phyloP scores from a whole-genome alignment of 1,139 yeast species.

The Spencermartinsiella ligniputridi region DNA sequence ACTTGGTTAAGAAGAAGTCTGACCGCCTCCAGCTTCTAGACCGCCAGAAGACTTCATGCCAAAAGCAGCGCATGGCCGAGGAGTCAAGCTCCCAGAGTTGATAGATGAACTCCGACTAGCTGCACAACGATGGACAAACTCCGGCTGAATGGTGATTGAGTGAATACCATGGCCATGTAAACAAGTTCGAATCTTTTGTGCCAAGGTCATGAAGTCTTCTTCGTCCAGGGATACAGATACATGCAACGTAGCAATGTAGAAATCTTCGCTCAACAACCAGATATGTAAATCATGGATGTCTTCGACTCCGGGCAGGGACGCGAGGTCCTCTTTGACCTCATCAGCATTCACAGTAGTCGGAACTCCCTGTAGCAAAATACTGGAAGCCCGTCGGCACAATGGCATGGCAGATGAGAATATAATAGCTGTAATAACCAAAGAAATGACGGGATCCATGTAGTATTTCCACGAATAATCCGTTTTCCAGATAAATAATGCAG shows the following conservation, averaged over 20 bases:
- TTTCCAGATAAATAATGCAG: constrained; percentile 92
- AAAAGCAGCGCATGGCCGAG: constrained; percentile 8
- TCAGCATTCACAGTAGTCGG: constrained; percentile 79
- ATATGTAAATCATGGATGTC: constrained; percentile 94
- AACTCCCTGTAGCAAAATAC: constrained; percentile 87
- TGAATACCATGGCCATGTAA: constrained; percentile 84
- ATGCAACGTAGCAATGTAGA: constrained; percentile 84
- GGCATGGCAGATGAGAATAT: constrained; percentile 92
- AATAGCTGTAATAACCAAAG: constrained; percentile 78
- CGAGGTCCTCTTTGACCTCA: constrained; percentile 64
- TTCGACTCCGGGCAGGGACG: constrained; percentile 62
- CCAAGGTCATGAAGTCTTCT: constrained; percentile 65
- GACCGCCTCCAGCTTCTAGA: constrained; percentile 5
- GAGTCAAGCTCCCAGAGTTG: constrained; percentile 2
- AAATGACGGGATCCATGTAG: constrained; percentile 81
- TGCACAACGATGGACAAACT: constrained; percentile 39
- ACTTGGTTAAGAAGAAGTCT: not conserved
- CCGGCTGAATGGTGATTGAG: constrained; percentile 95
- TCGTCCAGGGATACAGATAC: constrained; percentile 65
- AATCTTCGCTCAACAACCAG: constrained; percentile 90
- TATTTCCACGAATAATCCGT: constrained; percentile 85
- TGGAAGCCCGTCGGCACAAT: constrained; percentile 77
- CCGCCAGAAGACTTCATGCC: constrained; percentile 14
- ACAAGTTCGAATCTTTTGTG: constrained; percentile 70
- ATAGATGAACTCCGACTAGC: constrained; percentile 6